These are phyloP conservation scores for Botrytis hyacinthi DNA, from an alignment of 2,329 filamentous ascomycete genomes.

Conservation along the genomic window DNA sequence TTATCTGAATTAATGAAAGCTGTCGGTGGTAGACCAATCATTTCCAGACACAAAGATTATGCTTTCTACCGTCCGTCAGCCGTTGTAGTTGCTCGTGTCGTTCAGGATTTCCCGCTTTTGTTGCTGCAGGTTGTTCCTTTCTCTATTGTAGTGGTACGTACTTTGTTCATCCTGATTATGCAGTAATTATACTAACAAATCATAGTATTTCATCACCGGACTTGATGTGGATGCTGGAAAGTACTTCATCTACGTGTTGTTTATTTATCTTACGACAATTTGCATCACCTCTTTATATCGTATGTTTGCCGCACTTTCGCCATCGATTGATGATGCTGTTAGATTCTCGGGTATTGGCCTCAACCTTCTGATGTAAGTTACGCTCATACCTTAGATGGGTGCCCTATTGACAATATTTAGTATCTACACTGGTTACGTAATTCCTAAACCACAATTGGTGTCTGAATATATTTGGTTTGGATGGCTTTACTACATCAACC, in stretches of 20 bases:
- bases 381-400: background rate
- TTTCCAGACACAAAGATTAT: constrained; percentile 64
- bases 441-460: constrained; percentile 60
- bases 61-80: constrained; percentile 69
- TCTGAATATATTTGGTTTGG: constrained; percentile 63
- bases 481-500: constrained; percentile 51
- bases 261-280: constrained; percentile 62
- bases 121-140: constrained; percentile 59
- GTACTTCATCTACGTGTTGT: constrained; percentile 65
- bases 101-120: constrained; percentile 62
- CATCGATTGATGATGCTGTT: constrained; percentile 64
- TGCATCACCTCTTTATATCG: constrained; percentile 63
- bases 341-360: constrained; percentile 61
- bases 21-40: constrained; percentile 68
- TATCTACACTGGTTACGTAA: constrained; percentile 66
- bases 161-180: no score
- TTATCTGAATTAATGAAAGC: constrained; percentile 76
- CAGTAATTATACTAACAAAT: background rate
- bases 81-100: constrained; percentile 60
- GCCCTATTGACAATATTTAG: constrained; percentile 19
- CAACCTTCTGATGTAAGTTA: constrained; percentile 52
- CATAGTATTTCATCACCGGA: constrained; percentile 59
- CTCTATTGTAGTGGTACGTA: constrained; percentile 46
- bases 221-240: constrained; percentile 58
- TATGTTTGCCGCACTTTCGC: constrained; percentile 64